These are phyloP conservation scores for Cenococcum geophilum DNA, from an alignment of 495 filamentous ascomycete genomes.

Conservation along the genomic window DNA sequence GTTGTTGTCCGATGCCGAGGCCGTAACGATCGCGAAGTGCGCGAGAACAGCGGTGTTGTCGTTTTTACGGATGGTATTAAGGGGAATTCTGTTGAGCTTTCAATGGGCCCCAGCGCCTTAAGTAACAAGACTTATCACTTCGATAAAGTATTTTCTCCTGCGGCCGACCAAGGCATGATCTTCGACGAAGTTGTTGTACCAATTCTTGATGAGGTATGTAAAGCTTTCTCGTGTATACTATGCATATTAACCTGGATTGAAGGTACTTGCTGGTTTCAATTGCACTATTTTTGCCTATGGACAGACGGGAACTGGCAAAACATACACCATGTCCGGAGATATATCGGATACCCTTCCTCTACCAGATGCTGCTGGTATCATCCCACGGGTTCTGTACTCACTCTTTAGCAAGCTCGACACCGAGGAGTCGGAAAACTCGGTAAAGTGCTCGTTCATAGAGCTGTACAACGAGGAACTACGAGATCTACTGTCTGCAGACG, in stretches of 20 bases:
- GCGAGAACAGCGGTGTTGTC: conserved; percentile 89
- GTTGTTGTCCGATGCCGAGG: conserved; percentile 93
- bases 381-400: conserved; percentile 79
- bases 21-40: conserved; percentile 82
- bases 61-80: conserved; percentile 80
- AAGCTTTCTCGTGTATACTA: conserved; percentile 3
- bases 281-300: conserved; percentile 99
- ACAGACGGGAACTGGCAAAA: conserved; percentile 96
- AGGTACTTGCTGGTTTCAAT: conserved; percentile 96
- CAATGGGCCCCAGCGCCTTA: conserved; percentile 85
- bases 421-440: conserved; percentile 75
- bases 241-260: not conserved
- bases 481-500: conserved; percentile 76
- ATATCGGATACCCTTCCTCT: conserved; percentile 81
- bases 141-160: conserved; percentile 93
- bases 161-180: conserved; percentile 85
- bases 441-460: conserved; percentile 98
- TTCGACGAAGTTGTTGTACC: conserved; percentile 92
- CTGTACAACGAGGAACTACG: conserved; percentile 96
- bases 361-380: conserved; percentile 88
- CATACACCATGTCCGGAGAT: conserved; percentile 98
- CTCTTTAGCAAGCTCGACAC: conserved; percentile 75
- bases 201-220: conserved; percentile 78
- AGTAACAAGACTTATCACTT: conserved; percentile 97
- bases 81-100: conserved; percentile 74